Evolutionary conservation across 192 early-diverging fungal genomes (phyloP).

Genomic region (Rhizophagus sp.): DNA sequence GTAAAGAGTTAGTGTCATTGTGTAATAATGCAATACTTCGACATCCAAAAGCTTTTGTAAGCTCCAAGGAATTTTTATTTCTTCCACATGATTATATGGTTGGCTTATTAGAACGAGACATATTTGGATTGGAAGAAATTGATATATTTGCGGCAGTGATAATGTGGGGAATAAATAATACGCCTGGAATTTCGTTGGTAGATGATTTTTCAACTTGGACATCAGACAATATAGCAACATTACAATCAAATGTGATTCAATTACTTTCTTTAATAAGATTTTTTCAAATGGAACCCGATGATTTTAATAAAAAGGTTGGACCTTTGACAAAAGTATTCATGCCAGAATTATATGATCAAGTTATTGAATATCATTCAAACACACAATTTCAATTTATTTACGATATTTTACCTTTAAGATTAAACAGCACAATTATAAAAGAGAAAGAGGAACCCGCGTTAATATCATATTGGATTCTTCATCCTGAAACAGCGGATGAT

Average conservation of each 20-base stretch:
- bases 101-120: neutral
- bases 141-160: constrained; percentile 8
- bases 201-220: constrained; percentile 15
- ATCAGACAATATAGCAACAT: neutral
- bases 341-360: constrained; percentile 9
- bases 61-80: constrained; percentile 17
- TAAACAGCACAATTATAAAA: neutral
- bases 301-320: constrained; percentile 13
- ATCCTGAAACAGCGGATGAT: neutral
- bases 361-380: constrained; percentile 6
- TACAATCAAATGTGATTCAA: constrained; percentile 10
- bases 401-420: neutral
- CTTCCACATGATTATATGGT: constrained; percentile 2
- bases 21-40: constrained; percentile 1
- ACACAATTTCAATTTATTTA: neutral
- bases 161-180: constrained; percentile 20
- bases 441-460: constrained; percentile 1
- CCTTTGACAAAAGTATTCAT: neutral
- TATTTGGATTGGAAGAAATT: constrained; percentile 18
- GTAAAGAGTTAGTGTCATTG: neutral
- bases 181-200: neutral
- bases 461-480: constrained; percentile 13
- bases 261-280: neutral
- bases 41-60: constrained; percentile 3
- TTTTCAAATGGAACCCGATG: neutral